A percentile compares a stretch with the other conserved stretches of the same genome.
These are phyloP conservation scores for Amaranthus hypochondriacus DNA, from an alignment of 148 eudicot species.

Conservation along the genomic window DNA sequence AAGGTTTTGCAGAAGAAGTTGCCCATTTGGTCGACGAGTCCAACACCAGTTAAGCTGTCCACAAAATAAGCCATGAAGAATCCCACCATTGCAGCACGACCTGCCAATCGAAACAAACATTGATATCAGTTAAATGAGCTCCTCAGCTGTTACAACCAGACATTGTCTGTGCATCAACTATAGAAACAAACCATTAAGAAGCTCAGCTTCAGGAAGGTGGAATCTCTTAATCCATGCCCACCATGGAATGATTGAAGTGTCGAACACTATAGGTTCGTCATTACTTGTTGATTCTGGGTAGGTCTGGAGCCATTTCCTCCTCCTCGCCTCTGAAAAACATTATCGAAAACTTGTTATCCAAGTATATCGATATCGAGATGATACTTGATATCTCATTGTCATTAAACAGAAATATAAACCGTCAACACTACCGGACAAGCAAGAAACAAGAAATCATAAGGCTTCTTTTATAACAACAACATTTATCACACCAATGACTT, in stretches of 20 bases:
- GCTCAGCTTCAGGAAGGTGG: slow-evolving; percentile 99
- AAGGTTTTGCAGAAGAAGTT: slow-evolving; percentile 98
- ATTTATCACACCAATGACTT: too few relatives aligned
- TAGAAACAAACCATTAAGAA: slow-evolving; percentile 65
- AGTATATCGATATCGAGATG: slow-evolving; percentile 2
- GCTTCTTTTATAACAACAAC: neutral
- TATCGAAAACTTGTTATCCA: slow-evolving; percentile 7
- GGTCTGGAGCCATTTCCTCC: slow-evolving; percentile 93
- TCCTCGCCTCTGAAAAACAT: slow-evolving; percentile 64
- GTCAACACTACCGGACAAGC: neutral
- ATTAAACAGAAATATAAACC: neutral
- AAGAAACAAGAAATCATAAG: too few relatives aligned
- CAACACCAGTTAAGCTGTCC: slow-evolving; percentile 93
- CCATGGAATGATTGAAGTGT: slow-evolving; percentile 97
- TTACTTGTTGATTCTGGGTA: slow-evolving; percentile 87
- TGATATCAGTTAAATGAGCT: neutral
- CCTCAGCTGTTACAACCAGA: neutral
- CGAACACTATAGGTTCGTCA: slow-evolving; percentile 65
- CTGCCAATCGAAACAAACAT: slow-evolving; percentile 28
- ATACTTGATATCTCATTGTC: neutral
- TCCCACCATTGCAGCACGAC: slow-evolving; percentile 98
- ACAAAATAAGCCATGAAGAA: slow-evolving; percentile 99
- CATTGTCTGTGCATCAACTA: neutral
- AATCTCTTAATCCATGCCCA: slow-evolving; percentile 99
- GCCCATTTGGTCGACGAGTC: slow-evolving; percentile 93